phyloP scores from a whole-genome alignment of 345 rosid species.

The Capsella bursapastoris region DNA sequence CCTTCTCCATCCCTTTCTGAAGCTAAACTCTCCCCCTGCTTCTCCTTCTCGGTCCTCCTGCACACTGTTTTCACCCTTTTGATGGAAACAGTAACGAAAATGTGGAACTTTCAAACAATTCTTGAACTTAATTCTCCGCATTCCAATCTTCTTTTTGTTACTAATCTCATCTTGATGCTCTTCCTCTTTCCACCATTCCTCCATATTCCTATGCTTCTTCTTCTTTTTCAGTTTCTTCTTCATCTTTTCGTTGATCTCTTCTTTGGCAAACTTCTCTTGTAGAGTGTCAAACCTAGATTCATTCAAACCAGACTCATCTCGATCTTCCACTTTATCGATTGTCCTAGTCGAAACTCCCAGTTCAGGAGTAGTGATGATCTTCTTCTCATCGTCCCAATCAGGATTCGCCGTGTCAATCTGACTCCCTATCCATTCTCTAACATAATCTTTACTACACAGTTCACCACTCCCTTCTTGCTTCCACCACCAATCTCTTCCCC shows the following conservation, averaged over 20 bases:
- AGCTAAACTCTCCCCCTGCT: constrained; percentile 86
- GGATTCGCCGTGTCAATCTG: constrained; percentile 76
- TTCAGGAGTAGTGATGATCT: constrained; percentile 49
- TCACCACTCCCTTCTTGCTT: constrained; percentile 95
- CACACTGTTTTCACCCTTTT: constrained; percentile 51
- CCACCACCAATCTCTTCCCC: constrained; percentile 99
- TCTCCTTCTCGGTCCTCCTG: constrained; percentile 51
- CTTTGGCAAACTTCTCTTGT: constrained; percentile 53
- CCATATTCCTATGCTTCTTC: constrained; percentile 77
- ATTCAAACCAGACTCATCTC: constrained; percentile 45
- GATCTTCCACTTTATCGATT: constrained; percentile 54
- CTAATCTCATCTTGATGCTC: constrained; percentile 75
- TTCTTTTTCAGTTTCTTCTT: constrained; percentile 46
- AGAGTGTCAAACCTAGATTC: constrained; percentile 49
- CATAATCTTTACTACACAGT: constrained; percentile 90
- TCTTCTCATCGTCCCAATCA: constrained; percentile 84
- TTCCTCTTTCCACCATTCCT: constrained; percentile 99
- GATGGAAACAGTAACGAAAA: constrained; percentile 55
- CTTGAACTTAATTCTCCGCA: constrained; percentile 64
- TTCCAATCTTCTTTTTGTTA: constrained; percentile 40
- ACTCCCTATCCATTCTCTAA: constrained; percentile 98
- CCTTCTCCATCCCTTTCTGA: constrained; percentile 79
- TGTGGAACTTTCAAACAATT: constrained; percentile 62
- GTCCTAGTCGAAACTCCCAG: constrained; percentile 49
- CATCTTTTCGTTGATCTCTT: constrained; percentile 40